Percentiles rank a stretch among this genome's conserved stretches.
Evolutionary conservation across 2,329 filamentous ascomycete species (phyloP).

Genomic region (Lecanicillium sp.): DNA sequence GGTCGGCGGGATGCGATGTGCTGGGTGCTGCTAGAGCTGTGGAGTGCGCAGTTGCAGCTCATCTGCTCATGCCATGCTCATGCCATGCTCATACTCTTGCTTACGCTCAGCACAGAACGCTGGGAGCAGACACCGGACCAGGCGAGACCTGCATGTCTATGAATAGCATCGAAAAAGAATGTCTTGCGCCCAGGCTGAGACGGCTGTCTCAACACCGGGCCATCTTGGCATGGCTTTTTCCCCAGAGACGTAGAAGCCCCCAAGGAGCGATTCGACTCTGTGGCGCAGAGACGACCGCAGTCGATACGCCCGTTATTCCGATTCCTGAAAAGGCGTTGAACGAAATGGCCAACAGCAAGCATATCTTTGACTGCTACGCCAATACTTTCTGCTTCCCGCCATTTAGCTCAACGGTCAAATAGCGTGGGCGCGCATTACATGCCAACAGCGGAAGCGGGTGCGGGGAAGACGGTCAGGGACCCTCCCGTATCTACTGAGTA

Average conservation of each 20-base stretch:
- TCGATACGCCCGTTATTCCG: too few relatives aligned
- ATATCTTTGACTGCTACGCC: not conserved
- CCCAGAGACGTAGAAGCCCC: not conserved
- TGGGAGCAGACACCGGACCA: too few relatives aligned
- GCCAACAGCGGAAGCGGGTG: constrained; percentile 2
- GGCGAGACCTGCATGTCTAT: constrained; percentile 9
- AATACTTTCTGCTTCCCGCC: not conserved
- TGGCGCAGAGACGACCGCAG: constrained; percentile 4
- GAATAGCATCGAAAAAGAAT: constrained; percentile 8
- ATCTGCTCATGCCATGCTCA: too few relatives aligned
- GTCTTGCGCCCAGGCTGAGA: constrained; percentile 1
- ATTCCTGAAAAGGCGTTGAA: not conserved
- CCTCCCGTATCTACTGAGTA: too few relatives aligned
- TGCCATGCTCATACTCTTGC: too few relatives aligned
- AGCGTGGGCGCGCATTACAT: not conserved
- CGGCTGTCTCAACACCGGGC: constrained; percentile 2
- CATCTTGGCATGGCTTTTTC: not conserved
- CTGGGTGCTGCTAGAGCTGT: too few relatives aligned
- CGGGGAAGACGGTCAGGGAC: constrained; percentile 2
- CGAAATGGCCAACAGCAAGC: not conserved
- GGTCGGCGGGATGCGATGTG: too few relatives aligned
- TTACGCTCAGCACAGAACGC: too few relatives aligned
- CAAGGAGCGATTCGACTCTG: constrained; percentile 3
- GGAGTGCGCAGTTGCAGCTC: too few relatives aligned
- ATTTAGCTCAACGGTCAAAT: not conserved